Percentiles rank a stretch among this genome's conserved stretches.
These are phyloP conservation scores for Populus simonii DNA, from an alignment of 345 rosid species.

Conservation along the genomic window DNA sequence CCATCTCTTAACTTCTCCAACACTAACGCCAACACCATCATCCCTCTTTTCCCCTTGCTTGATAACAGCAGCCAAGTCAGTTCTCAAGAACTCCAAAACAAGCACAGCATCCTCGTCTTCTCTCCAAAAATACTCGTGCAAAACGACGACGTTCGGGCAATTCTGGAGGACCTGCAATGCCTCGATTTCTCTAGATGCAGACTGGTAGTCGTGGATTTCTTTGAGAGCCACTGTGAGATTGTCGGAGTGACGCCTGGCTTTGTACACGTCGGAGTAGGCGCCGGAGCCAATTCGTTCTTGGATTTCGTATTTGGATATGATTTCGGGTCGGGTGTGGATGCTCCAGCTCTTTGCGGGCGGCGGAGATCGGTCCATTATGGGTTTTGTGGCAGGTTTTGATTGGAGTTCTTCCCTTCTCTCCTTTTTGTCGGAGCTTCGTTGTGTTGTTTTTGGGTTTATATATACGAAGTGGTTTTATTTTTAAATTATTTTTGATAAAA, in stretches of 20 bases:
- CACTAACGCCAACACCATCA: slow-evolving; percentile 33
- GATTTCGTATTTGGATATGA: slow-evolving; percentile 79
- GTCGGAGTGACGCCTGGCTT: slow-evolving; percentile 74
- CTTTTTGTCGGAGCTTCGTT: not conserved
- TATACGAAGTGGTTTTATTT: too few species aligned
- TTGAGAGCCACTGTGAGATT: slow-evolving; percentile 72
- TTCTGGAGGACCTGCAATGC: slow-evolving; percentile 66
- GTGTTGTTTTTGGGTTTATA: not conserved
- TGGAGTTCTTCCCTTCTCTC: too few species aligned
- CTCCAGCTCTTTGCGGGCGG: slow-evolving; percentile 79
- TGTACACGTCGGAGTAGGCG: slow-evolving; percentile 88
- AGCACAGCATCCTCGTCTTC: slow-evolving; percentile 97
- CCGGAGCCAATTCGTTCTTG: slow-evolving; percentile 87
- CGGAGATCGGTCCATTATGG: slow-evolving; percentile 41
- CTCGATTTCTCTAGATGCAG: slow-evolving; percentile 91
- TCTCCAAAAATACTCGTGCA: slow-evolving; percentile 90
- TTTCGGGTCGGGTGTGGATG: slow-evolving; percentile 84
- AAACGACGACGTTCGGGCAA: slow-evolving; percentile 66
- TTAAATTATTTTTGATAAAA: too few species aligned
- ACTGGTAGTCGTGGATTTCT: slow-evolving; percentile 93
- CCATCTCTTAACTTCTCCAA: slow-evolving; percentile 82
- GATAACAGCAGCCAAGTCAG: slow-evolving; percentile 68
- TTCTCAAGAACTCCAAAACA: slow-evolving; percentile 76
- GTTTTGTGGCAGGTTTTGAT: not conserved
- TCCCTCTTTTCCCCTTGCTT: slow-evolving; percentile 44